Base-by-base conservation (phyloP, 1,284 basidiomycete species). In the Rhodofomes roseus region DNA sequence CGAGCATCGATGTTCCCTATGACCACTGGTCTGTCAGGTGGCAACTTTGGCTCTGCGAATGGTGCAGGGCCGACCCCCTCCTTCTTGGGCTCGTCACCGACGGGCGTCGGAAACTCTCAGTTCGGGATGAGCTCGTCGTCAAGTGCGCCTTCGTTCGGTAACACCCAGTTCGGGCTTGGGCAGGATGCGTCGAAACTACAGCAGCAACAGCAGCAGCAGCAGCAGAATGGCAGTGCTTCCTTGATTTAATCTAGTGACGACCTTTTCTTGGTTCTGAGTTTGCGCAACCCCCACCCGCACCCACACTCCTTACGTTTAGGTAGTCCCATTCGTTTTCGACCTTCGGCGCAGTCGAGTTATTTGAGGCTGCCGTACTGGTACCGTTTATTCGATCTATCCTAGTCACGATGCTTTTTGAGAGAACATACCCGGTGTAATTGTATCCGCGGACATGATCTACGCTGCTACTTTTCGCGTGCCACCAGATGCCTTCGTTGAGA, bases 1-100 rank as follows among this genome's bases (percentile, higher is more conserved):
- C 81, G 90, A 48, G 83, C 86, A 41, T 71, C 74, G 20, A 72
- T 74, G 70, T 70, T 75, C 60, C 58, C 70, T 46, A 56, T 65
- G 40, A 57, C 68, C 1, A 58, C 66, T 4, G 55, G 62, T 16
- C 62, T 63, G 1, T 53, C 62, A 1, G 63, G 59, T 27, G 59
- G 55, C 1, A 60, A 61, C 9, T 66, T 63, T 46, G 60, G 56
- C 4, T 60, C 61, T 11, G 63, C 53, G 23, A 63, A 63, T 4
- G 55, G 57, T 1, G 25, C 52, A 16, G 34, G 54, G 18, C 59
- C 59, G 34, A 43, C 57, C 4, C 44, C 63, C n/a, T 59, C 65
- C 12, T 65, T 68, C 60, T 48, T 62, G 44, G 57, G 40, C 36
- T 64, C 66, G 36, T 64, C 62, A 37, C 51, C 63, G 34, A 62